Evolutionary conservation across 164 flowering plant species (phyloP).

Genomic region (Magnolia sinica): DNA sequence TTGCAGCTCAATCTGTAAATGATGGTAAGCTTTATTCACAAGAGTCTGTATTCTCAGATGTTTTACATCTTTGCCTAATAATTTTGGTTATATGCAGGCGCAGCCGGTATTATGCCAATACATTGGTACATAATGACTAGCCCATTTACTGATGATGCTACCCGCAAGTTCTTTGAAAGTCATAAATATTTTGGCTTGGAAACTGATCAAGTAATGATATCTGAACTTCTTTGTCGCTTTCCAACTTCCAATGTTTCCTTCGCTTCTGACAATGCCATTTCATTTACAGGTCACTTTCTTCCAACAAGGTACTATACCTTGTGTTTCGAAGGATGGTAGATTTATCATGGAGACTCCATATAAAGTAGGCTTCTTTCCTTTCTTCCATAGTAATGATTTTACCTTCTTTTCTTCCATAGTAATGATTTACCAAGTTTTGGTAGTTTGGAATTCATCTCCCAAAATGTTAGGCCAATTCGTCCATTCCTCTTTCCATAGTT

Average conservation of each 20-base stretch:
- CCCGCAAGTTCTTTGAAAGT: slow-evolving; percentile 79
- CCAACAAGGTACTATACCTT: slow-evolving; percentile 99
- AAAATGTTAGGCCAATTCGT: background rate
- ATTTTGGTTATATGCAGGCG: slow-evolving; percentile 36
- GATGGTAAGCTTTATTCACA: slow-evolving; percentile 49
- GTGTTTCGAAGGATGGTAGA: slow-evolving; percentile 89
- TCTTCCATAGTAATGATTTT: background rate
- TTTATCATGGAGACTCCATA: slow-evolving; percentile 93
- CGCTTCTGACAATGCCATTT: background rate
- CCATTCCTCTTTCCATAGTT: background rate
- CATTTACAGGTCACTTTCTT: slow-evolving; percentile 79
- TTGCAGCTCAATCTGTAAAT: slow-evolving; percentile 69
- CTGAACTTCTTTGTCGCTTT: slow-evolving; percentile 7
- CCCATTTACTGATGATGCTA: slow-evolving; percentile 91
- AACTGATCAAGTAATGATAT: slow-evolving; percentile 67
- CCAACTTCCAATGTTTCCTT: slow-evolving; percentile 1
- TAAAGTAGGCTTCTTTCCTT: slow-evolving; percentile 43
- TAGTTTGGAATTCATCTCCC: background rate
- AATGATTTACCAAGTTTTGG: background rate
- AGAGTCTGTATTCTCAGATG: background rate
- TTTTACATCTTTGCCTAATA: background rate
- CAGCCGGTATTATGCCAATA: slow-evolving; percentile 49
- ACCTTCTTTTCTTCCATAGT: background rate
- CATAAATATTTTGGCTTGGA: slow-evolving; percentile 92
- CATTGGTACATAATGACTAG: slow-evolving; percentile 99